Evolutionary conservation across 164 flowering plant species (phyloP).

Genomic region (Aristolochia contorta): DNA sequence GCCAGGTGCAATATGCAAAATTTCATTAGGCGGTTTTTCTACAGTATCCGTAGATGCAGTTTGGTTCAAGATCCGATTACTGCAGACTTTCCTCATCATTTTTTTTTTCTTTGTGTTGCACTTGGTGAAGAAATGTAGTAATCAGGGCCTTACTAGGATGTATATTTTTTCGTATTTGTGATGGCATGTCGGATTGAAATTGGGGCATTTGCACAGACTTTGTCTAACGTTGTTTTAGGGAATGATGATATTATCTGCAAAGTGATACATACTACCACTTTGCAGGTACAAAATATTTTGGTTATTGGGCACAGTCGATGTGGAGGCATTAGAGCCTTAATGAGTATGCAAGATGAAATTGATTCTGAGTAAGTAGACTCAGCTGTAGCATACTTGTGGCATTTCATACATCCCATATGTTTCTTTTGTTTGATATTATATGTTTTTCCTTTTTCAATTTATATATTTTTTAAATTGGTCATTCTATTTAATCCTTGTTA

Average conservation of each 20-base stretch:
- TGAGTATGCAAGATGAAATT: slow-evolving; percentile 76
- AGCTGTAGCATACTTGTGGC: not conserved
- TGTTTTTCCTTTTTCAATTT: not conserved
- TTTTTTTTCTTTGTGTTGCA: too few relatives aligned
- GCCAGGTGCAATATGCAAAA: too few relatives aligned
- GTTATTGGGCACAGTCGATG: slow-evolving; percentile 91
- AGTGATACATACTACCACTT: not conserved
- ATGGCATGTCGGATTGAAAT: too few relatives aligned
- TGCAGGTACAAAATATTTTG: slow-evolving; percentile 74
- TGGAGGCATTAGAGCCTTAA: slow-evolving; percentile 90
- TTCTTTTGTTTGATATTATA: slow-evolving; percentile 1
- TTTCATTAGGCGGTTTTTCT: too few relatives aligned
- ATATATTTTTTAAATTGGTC: not conserved
- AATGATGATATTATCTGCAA: not conserved
- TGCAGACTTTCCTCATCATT: too few relatives aligned
- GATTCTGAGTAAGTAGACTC: slow-evolving; percentile 40
- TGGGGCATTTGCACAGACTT: too few relatives aligned
- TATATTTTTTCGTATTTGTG: too few relatives aligned
- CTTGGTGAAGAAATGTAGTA: too few relatives aligned
- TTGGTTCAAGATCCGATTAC: too few relatives aligned
- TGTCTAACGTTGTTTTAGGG: not conserved
- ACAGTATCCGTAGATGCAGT: too few relatives aligned
- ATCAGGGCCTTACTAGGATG: too few relatives aligned
- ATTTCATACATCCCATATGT: slow-evolving; percentile 6
- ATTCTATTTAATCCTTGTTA: not conserved